These are phyloP conservation scores for Kuraishia ogatae DNA, from an alignment of 805 yeast genomes.

Conservation along the genomic window DNA sequence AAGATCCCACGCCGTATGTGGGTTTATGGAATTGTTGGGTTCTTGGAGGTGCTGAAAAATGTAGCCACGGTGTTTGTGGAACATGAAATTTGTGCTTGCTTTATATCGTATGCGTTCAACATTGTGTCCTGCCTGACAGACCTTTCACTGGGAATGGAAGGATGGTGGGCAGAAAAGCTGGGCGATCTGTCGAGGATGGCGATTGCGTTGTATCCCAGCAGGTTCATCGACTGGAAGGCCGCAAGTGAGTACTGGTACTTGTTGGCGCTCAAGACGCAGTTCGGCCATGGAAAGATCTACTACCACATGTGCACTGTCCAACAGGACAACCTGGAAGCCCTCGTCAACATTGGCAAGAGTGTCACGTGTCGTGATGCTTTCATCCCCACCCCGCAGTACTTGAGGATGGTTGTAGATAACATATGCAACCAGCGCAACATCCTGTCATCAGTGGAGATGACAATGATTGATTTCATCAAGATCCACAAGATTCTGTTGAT, in stretches of 20 bases:
- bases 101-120: conserved; percentile 64
- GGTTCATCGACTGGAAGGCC: conserved; percentile 78
- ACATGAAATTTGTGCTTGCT: conserved; percentile 71
- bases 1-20: conserved; percentile 74
- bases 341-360: conserved; percentile 71
- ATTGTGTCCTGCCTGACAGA: conserved; percentile 46
- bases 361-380: conserved; percentile 77
- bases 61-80: conserved; percentile 66
- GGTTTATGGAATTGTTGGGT: conserved; percentile 82
- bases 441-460: conserved; percentile 48
- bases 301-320: conserved; percentile 87
- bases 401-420: conserved; percentile 71
- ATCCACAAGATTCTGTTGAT: conserved; percentile 61
- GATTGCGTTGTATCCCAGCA: conserved; percentile 71
- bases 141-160: conserved; percentile 48
- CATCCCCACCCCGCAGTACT: conserved; percentile 73
- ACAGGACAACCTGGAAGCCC: conserved; percentile 65
- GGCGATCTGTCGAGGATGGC: conserved; percentile 88
- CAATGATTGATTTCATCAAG: conserved; percentile 53
- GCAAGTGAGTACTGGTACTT: conserved; percentile 81
- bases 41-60: conserved; percentile 67
- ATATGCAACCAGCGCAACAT: conserved; percentile 59
- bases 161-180: conserved; percentile 78
- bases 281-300: conserved; percentile 79
- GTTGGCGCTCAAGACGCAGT: conserved; percentile 61